These are phyloP conservation scores for Jamesozyma piceae DNA, from an alignment of 805 yeast species.

Conservation along the genomic window DNA sequence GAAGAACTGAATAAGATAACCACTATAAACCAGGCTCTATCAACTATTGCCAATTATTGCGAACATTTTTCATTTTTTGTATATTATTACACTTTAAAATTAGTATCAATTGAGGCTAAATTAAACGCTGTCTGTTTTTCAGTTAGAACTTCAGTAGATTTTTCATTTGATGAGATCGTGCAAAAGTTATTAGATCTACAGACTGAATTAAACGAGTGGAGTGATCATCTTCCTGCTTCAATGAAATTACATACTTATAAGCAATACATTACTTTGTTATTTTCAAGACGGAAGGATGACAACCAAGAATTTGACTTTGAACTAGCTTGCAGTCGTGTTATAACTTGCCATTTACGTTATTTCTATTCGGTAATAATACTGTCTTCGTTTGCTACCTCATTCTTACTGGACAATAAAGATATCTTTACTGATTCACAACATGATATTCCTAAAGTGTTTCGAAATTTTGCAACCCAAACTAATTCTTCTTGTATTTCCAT, in stretches of 20 bases:
- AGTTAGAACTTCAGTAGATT: conserved; percentile 10
- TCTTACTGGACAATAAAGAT: conserved; percentile 17
- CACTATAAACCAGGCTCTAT: conserved; percentile 12
- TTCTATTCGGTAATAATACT: conserved; percentile 13
- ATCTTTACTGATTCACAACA: conserved; percentile 10
- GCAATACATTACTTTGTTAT: conserved; percentile 15
- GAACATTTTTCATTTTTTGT: conserved; percentile 17
- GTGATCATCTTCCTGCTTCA: conserved; percentile 15
- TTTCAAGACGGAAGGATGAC: conserved; percentile 11
- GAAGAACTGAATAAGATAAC: conserved; percentile 9
- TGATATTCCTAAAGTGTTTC: conserved; percentile 10
- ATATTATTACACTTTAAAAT: conserved; percentile 15
- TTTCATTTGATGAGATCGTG: conserved; percentile 18
- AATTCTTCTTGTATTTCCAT: conserved; percentile 11
- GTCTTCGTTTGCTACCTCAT: conserved; percentile 16
- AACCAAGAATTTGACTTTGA: conserved; percentile 16
- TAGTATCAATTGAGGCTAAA: conserved; percentile 13
- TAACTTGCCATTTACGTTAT: conserved; percentile 19
- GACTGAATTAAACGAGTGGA: conserved; percentile 18
- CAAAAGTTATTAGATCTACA: conserved; percentile 12
- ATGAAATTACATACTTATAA: conserved; percentile 17
- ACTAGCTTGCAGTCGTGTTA: conserved; percentile 15
- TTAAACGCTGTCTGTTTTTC: conserved; percentile 17
- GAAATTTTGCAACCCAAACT: conserved; percentile 8
- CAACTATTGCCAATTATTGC: conserved; percentile 10